These are phyloP conservation scores for Botryotinia calthae DNA, from an alignment of 2,329 filamentous ascomycete species.

Conservation along the genomic window DNA sequence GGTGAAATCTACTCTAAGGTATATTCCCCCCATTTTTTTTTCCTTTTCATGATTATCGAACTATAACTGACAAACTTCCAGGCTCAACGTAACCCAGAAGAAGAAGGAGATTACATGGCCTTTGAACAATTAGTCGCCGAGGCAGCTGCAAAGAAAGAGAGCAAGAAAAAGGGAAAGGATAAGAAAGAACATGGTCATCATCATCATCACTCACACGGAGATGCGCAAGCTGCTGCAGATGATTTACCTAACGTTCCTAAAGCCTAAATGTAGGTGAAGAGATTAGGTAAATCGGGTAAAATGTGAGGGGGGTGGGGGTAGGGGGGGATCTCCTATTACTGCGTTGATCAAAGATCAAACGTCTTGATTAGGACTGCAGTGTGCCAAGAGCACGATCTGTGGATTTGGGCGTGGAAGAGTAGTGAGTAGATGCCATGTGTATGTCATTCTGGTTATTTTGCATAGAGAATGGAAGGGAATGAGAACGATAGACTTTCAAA, in stretches of 20 bases:
- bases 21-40: conserved; percentile 37
- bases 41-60: too few species aligned
- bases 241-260: conserved; percentile 44
- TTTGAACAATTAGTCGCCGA: conserved; percentile 98
- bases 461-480: neutral
- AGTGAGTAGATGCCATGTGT: neutral
- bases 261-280: conserved; percentile 20
- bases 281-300: neutral
- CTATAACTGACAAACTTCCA: conserved; percentile 42
- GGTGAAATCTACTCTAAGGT: conserved; percentile 90
- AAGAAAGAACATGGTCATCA: conserved; percentile 37
- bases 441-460: conserved; percentile 3
- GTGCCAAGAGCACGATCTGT: neutral
- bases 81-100: conserved; percentile 86
- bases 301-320: neutral
- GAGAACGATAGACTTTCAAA: neutral
- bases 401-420: neutral
- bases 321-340: neutral
- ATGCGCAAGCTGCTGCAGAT: conserved; percentile 37
- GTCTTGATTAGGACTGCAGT: neutral
- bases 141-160: conserved; percentile 90
- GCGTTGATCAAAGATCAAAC: neutral
- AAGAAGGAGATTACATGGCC: conserved; percentile 97
- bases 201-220: conserved; percentile 39
- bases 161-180: conserved; percentile 66